Evolutionary conservation across 768 basidiomycete species (phyloP), one percentile per base, ranked within the genome.

Genomic region (Flagelloscypha sp.): DNA sequence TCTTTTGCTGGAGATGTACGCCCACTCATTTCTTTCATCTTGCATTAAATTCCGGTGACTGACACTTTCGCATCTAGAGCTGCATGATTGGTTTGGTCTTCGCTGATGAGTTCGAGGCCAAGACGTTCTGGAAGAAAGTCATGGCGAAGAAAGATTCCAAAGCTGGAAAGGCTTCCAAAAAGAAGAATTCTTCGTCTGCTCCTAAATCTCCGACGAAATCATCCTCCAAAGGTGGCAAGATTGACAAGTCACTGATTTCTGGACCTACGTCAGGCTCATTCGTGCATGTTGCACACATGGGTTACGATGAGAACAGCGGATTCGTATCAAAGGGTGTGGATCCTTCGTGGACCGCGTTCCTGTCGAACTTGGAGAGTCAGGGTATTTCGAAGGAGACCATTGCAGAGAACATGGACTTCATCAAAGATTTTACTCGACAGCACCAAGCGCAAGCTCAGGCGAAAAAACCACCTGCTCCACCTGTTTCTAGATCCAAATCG

Each of bases 51-150:
- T n/a, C n/a, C n/a, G 2, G 30, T n/a, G 34, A 22, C 23, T 43
- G 33, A 31, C 39, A 32, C 42, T 36, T 18, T 15, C 16, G 27
- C 16, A 17, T 43, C 6, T 53, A 95, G 92, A 72, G 82, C 43
- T 88, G 86, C 49, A 86, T 86, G 79, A 74, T 98, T 46, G 92
- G 86, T 3, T 69, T 98, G 40, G 87, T 93, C 20, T 97, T 95
- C 48, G 72, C 84, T 2, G 79, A 88, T 27, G 88, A 93, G 55
- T 57, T 66, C 4, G 94, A 97, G 46, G 94, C 92, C 1, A 78
- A 77, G 51, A 60, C 72, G 8, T 79, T 98, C 40, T 76, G 74
- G 64, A 95, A 97, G 63, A 94, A 88, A 52, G 80, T 94, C 5
- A 70, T 63, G 1, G 60, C 57, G 13, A 74, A 74, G 43, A 90